Evolutionary conservation across 1,139 yeast species (phyloP), one percentile per base, ranked within the genome.

Genomic region (Pneumocystis oryctolagi): DNA sequence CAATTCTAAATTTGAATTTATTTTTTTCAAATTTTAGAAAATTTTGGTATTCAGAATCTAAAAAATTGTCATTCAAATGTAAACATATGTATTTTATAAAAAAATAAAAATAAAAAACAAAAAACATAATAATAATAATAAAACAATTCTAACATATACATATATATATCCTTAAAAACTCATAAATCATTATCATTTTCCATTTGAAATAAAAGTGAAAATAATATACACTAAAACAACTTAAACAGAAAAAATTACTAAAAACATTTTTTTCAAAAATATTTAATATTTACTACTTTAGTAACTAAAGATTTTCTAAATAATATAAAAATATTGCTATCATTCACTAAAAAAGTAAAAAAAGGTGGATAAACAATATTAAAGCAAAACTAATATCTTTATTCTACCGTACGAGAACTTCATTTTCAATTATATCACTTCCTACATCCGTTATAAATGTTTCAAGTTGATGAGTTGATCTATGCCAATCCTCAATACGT

Each of bases 401-500:
- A 47, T 47, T 9, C 31, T 47, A 47, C 25, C 55, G 55, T 47
- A 47, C 55, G 25, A 47, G 28, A 68, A 57, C 59, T 35, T 69
- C 70, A 14, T 69, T 71, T 0, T 70, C 74, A 87, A 88, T 84
- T 61, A 85, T 78, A 63, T 82, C 83, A 67, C 78, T 76, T 62
- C 89, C 89, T 59, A 80, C 77, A 14, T 72, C 73, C 64, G 79
- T 82, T 77, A 84, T 82, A 77, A 80, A 82, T 39, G 74, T 72
- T 61, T 87, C 85, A 69, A 92, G 79, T 60, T 78, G 77, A 61
- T 80, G 80, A 55, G 90, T 96, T 69, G 84, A 84, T 63, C 74
- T 74, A 70, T 87, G 85, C 98, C 98, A 92, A 63, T 78, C 80
- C 42, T 79, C 79, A 71, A 92, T 80, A 70, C 88, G 86, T 65